Base-by-base conservation (phyloP, 805 yeast genomes). In the Ogataea zsoltii region DNA sequence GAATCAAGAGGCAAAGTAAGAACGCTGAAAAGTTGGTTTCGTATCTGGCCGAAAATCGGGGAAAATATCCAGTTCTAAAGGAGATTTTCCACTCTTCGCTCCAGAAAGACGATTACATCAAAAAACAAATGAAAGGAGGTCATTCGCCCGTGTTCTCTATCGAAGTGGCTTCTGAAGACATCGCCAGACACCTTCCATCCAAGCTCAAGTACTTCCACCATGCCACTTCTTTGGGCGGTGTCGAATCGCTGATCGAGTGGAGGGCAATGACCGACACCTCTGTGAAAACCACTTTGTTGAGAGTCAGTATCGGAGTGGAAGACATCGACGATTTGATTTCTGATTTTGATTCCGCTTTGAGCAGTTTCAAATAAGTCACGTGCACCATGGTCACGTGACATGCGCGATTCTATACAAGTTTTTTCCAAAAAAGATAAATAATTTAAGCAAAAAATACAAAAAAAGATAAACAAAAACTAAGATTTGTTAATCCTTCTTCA, bases 211-310 rank as follows among this genome's bases (percentile, higher is more conserved):
- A 77, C 51, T 89, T 90, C 70, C 85, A 83, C 55, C 98, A 91
- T 66, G 96, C 97, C 3, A 90, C 97, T 0, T 88, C 96, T 2
- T 71, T 92, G 21, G 97, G 97, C 32, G 96, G 97, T 17, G 88
- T 86, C 12, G 97, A 92, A 66, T 85, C 95, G 37, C 70, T 90
- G 58, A 80, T 91, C 46, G 97, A 91, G 66, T 89, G 96, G 96
- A 79, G 97, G 60, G 83, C 88, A 0, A 60, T 91, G 67, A 76
- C 85, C 18, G 92, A 89, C 60, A 61, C 76, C 1, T 53, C 67
- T 3, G 84, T 82, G 12, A 70, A 76, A 16, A 75, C 77, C 17
- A 75, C 77, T 1, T 63, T 89, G 38, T 65, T 91, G 33, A 76
- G 97, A 64, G 68, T 91, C 5, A 86, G 96, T 48, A 72, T 86